Evolutionary conservation across 2,329 filamentous ascomycete genomes (phyloP).

Genomic region (Domatiomyces catenatus): DNA sequence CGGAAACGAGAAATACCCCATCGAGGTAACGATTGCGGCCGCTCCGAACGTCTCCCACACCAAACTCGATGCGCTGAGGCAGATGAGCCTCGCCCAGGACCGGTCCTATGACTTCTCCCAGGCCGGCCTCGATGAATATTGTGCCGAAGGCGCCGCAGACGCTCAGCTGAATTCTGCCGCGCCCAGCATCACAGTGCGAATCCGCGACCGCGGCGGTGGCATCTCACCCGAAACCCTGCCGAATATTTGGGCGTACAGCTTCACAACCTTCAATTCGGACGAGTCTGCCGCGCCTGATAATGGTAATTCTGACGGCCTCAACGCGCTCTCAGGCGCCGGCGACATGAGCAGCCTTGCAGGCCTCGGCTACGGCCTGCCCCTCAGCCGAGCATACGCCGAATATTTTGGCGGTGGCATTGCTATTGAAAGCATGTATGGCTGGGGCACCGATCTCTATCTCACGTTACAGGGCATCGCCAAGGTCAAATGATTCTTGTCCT

Average conservation of each 20-base stretch:
- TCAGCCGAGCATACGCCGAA: conserved; percentile 87
- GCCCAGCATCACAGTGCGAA: conserved; percentile 84
- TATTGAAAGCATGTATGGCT: conserved; percentile 90
- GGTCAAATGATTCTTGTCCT: conserved; percentile 21
- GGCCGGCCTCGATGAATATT: conserved; percentile 16
- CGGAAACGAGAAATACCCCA: conserved; percentile 60
- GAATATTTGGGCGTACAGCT: conserved; percentile 93
- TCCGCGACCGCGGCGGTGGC: conserved; percentile 87
- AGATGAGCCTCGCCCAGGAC: conserved; percentile 12
- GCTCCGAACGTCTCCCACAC: conserved; percentile 36
- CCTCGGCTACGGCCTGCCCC: conserved; percentile 76
- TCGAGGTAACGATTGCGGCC: conserved; percentile 83
- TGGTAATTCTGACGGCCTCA: conserved; percentile 47
- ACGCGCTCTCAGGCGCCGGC: conserved; percentile 56
- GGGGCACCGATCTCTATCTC: conserved; percentile 60
- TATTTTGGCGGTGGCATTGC: conserved; percentile 94
- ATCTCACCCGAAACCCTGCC: conserved; percentile 71
- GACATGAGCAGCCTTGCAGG: conserved; percentile 78
- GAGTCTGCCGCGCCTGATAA: conserved; percentile 35
- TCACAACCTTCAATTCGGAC: conserved; percentile 78
- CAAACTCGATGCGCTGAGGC: conserved; percentile 15
- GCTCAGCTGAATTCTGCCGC: conserved; percentile 32
- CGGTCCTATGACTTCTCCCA: conserved; percentile 15
- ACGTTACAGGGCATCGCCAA: conserved; percentile 46
- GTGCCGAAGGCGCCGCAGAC: conserved; percentile 10